Base-by-base conservation (phyloP, 2,329 filamentous ascomycete species). In the Stemphylium lycopersici region DNA sequence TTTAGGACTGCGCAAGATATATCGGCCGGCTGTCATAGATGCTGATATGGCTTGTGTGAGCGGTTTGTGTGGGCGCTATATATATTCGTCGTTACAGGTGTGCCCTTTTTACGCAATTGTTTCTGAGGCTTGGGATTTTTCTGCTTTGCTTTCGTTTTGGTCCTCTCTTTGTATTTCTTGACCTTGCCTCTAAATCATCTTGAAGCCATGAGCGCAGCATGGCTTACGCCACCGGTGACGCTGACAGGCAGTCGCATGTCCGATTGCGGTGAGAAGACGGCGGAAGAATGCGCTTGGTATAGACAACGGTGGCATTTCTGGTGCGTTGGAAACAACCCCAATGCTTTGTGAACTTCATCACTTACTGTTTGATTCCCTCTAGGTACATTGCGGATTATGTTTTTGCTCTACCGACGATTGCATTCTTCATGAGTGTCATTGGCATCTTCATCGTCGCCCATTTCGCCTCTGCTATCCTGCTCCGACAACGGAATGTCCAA, bases 311-410 rank as follows among this genome's bases (percentile, higher is more conserved):
- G 81, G 80, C 66, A 78, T 39, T 81, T 78, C 59, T 82, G 80
- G 81, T 80, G 26, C 26, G 10, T 29, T 8, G 8, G 3, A 29
- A 29, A 29, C 8, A 2, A 29, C 7, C 2, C 26, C 26, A 11
- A 29, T 10, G 1, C 10, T 29, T 29, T 29, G 10, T 2, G 11
- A 29, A 29, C 26, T 11, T 2, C 26, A 29, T 29, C 8, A 29
- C 2, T 29, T 11, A 11, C 26, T 29, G 2, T 3, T 11, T 8
- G 8, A 4, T 29, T 2, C 22, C 10, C 6, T 2, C 11, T 6
- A 47, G 81, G 81, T 84, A 83, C 58, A 69, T 82, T 50, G 79
- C 83, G 18, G 84, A 86, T 61, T 78, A 81, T 57, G 77, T 80
- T 32, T 86, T 80, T 58, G 80, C 79, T 0, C 67, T 84, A 3